Percentiles rank a stretch among this genome's conserved stretches.
phyloP scores from a whole-genome alignment of 2,329 filamentous ascomycete genomes.

The Trichoderma sp. region DNA sequence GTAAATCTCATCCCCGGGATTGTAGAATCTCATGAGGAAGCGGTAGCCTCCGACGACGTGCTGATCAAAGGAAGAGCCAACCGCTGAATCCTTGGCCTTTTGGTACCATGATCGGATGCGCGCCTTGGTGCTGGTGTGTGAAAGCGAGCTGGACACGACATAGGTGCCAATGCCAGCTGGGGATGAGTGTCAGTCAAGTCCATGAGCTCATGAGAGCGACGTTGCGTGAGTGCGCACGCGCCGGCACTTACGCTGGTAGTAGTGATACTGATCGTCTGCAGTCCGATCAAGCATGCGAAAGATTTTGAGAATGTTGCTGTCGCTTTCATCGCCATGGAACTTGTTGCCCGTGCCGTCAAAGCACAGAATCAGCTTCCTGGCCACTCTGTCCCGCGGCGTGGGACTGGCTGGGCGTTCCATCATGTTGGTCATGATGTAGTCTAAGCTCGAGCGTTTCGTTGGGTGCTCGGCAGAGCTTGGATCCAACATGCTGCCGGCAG shows the following conservation, averaged over 20 bases:
- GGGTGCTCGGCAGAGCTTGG: conserved; percentile 24
- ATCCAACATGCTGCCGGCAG: conserved; percentile 24
- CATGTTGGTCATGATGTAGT: conserved; percentile 18
- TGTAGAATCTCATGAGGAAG: conserved; percentile 75
- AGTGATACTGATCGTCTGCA: conserved; percentile 62
- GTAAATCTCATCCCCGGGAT: conserved; percentile 64
- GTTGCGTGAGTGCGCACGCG: background rate
- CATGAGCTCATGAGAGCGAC: conserved; percentile 39
- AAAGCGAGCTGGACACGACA: conserved; percentile 60
- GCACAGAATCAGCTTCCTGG: conserved; percentile 58
- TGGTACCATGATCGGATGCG: conserved; percentile 66
- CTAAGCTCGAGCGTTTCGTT: conserved; percentile 17
- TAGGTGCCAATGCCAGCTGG: conserved; percentile 73
- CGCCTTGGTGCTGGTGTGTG: conserved; percentile 57
- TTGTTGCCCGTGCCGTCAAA: conserved; percentile 67
- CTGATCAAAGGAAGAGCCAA: conserved; percentile 78
- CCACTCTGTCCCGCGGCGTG: conserved; percentile 27
- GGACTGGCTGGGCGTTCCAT: conserved; percentile 24
- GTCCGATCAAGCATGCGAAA: conserved; percentile 69
- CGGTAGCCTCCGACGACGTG: conserved; percentile 84
- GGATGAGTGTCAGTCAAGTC: conserved; percentile 30
- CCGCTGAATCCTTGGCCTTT: conserved; percentile 75
- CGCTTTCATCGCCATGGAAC: conserved; percentile 62
- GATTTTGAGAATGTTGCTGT: conserved; percentile 69
- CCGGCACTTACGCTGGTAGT: conserved; percentile 59